Percentiles rank a stretch among this genome's conserved stretches.
Conservation (phyloP, 2,329 filamentous ascomycete species). For the Arthroderma sp. region DNA sequence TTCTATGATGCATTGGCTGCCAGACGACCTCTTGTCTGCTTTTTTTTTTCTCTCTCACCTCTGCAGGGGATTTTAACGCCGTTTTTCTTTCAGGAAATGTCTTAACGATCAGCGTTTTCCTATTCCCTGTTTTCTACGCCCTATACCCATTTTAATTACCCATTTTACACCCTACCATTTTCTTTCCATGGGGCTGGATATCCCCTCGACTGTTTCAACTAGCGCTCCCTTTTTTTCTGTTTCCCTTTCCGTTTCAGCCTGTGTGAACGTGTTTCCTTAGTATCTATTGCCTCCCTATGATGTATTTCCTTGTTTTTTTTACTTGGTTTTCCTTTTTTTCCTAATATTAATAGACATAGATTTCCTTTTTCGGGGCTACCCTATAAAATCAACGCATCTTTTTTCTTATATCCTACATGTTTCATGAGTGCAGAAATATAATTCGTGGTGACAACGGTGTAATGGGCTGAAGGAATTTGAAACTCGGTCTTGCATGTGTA, state of each 20-base stretch:
- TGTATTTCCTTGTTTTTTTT: background rate
- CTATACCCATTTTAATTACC: constrained; percentile 3
- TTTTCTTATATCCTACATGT: too few species aligned
- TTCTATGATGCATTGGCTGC: too few species aligned
- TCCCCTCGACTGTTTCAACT: background rate
- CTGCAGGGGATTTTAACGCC: too few species aligned
- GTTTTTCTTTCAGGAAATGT: background rate
- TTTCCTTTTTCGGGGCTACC: too few species aligned
- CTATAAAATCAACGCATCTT: too few species aligned
- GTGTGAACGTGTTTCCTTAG: background rate
- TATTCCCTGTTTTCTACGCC: background rate
- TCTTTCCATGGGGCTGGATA: constrained; percentile 1
- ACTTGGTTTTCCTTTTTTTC: background rate
- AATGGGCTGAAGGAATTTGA: too few species aligned
- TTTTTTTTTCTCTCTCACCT: too few species aligned
- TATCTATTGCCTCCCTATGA: background rate
- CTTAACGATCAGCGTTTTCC: constrained; percentile 1
- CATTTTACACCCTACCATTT: background rate
- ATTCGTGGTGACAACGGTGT: too few species aligned
- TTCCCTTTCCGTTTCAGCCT: background rate
- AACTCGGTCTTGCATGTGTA: too few species aligned
- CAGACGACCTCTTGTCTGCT: too few species aligned
- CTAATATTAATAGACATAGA: background rate
- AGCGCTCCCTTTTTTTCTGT: background rate
- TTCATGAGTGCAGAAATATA: too few species aligned